A percentile compares a stretch with the other conserved stretches of the same genome.
Conservation (phyloP, 306 rosid species). For the Pyrus communis region DNA sequence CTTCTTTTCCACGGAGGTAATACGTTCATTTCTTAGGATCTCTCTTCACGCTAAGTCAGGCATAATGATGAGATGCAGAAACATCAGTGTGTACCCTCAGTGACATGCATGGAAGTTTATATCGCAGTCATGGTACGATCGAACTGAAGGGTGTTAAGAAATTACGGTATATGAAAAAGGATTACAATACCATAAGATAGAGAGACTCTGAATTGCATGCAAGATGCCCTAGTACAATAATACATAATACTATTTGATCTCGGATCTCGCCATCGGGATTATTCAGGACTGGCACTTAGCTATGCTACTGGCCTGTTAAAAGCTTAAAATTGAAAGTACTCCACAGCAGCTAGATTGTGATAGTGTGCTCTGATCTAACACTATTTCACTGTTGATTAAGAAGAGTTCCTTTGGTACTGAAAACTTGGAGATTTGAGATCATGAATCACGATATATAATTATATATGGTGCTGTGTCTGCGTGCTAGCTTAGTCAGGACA, state of each 20-base stretch:
- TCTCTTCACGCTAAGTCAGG: too few relatives aligned
- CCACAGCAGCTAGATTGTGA: background rate
- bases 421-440: background rate
- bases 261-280: background rate
- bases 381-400: background rate
- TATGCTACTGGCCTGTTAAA: background rate
- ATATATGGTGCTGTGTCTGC: background rate
- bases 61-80: too few relatives aligned
- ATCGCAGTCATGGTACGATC: too few relatives aligned
- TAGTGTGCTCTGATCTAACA: background rate
- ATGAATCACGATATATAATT: background rate
- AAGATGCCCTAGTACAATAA: background rate
- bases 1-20: background rate
- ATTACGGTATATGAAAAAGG: background rate
- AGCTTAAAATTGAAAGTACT: background rate
- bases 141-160: background rate
- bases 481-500: background rate
- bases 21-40: background rate
- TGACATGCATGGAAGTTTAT: background rate
- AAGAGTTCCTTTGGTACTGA: background rate
- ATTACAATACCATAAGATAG: background rate
- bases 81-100: too few relatives aligned
- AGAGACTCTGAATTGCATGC: background rate
- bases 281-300: background rate
- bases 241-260: too few relatives aligned